Conservation (phyloP, 1,139 yeast species). For the Taphrina betulina region DNA sequence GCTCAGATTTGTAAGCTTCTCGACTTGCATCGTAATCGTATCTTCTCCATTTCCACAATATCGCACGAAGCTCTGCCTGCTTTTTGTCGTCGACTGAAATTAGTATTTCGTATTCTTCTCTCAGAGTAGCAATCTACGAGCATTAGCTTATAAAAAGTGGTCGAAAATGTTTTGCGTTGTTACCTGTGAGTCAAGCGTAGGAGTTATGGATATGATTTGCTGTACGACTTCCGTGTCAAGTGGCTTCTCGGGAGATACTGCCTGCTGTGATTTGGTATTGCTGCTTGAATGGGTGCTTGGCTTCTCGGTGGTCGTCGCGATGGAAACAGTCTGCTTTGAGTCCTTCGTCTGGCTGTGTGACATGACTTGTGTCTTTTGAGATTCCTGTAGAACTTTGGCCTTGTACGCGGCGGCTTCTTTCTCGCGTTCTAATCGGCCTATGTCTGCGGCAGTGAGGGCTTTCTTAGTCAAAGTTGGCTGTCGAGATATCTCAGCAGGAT, state of each 20-base stretch:
- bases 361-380: too few species aligned
- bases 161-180: too few species aligned
- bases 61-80: constrained; percentile 12
- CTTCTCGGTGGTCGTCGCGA: background rate
- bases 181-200: constrained; percentile 12
- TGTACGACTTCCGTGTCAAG: constrained; percentile 1
- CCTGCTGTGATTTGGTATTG: background rate
- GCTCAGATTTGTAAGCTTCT: constrained; percentile 23
- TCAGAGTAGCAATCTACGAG: too few species aligned
- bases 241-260: too few species aligned
- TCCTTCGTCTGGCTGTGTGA: too few species aligned
- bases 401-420: constrained; percentile 28
- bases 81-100: background rate
- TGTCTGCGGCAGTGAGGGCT: constrained; percentile 25
- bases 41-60: constrained; percentile 7
- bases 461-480: too few species aligned
- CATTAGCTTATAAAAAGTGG: too few species aligned
- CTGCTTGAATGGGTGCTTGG: background rate
- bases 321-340: too few species aligned
- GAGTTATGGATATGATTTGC: constrained; percentile 3
- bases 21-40: constrained; percentile 13
- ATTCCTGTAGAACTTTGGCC: constrained; percentile 8
- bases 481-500: too few species aligned
- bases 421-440: constrained; percentile 20
- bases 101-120: constrained; percentile 3